phyloP scores from a whole-genome alignment of 2,329 filamentous ascomycete genomes.

The Neocatenulostroma microsporum region DNA sequence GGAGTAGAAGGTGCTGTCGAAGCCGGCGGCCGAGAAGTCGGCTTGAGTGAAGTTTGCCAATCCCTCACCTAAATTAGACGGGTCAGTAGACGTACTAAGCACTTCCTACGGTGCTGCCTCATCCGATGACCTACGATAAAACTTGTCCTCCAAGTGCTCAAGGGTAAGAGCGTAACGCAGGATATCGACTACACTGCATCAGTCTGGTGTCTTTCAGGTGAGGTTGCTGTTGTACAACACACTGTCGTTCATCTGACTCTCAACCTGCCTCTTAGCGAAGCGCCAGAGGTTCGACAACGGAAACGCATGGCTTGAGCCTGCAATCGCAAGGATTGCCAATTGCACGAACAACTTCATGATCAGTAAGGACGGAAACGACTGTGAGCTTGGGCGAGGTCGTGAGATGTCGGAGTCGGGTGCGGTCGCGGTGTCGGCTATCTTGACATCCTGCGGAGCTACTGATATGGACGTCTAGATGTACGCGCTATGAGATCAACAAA shows the following conservation, averaged over 20 bases:
- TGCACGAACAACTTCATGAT: conserved; percentile 1
- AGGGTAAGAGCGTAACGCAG: conserved; percentile 40
- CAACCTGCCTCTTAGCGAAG: conserved; percentile 5
- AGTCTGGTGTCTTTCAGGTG: too few relatives aligned
- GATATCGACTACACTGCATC: conserved; percentile 25
- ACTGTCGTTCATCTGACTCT: conserved; percentile 11
- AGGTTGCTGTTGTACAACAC: too few relatives aligned
- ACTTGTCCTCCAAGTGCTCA: conserved; percentile 49
- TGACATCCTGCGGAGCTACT: too few relatives aligned
- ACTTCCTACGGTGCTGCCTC: too few relatives aligned
- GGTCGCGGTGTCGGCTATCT: too few relatives aligned
- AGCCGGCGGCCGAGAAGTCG: conserved; percentile 47
- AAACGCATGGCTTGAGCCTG: conserved; percentile 1
- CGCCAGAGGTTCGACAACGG: conserved; percentile 1
- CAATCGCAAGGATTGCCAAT: conserved; percentile 1
- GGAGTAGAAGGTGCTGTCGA: conserved; percentile 46
- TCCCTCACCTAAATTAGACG: too few relatives aligned
- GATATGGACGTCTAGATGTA: background rate
- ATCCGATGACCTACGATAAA: too few relatives aligned
- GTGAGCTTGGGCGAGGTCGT: too few relatives aligned
- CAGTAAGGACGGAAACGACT: too few relatives aligned
- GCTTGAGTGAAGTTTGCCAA: conserved; percentile 49
- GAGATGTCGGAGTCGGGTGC: too few relatives aligned
- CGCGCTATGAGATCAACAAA: too few relatives aligned
- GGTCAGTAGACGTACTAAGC: too few relatives aligned